phyloP scores from a whole-genome alignment of 1,284 basidiomycete species.

The Cryptococcus sp. region DNA sequence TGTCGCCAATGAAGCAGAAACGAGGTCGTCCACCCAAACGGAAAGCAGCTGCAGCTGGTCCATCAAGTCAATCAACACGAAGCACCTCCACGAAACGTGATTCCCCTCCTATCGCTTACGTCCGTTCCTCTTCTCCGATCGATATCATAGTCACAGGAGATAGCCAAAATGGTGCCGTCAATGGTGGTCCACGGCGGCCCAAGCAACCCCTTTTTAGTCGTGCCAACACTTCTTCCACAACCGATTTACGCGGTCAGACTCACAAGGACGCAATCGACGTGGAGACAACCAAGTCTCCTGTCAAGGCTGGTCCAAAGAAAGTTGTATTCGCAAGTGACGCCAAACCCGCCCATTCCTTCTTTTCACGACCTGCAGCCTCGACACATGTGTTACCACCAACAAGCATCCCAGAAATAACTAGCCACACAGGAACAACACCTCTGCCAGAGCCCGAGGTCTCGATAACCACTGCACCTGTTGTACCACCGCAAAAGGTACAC shows the following conservation, averaged over 20 bases:
- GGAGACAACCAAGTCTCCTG: slow-evolving; percentile 7
- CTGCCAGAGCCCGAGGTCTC: background rate
- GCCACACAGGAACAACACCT: background rate
- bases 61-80: background rate
- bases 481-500: slow-evolving; percentile 26
- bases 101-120: background rate
- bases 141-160: slow-evolving; percentile 6
- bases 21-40: background rate
- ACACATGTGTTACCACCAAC: slow-evolving; percentile 2
- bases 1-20: no score
- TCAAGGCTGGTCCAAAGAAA: slow-evolving; percentile 17
- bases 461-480: slow-evolving; percentile 3
- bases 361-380: slow-evolving; percentile 8
- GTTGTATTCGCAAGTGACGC: slow-evolving; percentile 25
- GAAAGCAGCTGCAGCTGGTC: background rate
- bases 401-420: background rate
- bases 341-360: slow-evolving; percentile 35
- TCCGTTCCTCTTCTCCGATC: background rate
- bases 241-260: slow-evolving; percentile 1
- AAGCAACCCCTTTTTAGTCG: background rate
- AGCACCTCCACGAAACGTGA: background rate
- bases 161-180: background rate
- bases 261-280: slow-evolving; percentile 15
- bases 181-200: background rate
- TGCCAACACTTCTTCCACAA: background rate